A percentile compares a stretch with the other conserved stretches of the same genome.
Conservation (phyloP, 768 basidiomycete genomes). For the Lactarius psammicola region DNA sequence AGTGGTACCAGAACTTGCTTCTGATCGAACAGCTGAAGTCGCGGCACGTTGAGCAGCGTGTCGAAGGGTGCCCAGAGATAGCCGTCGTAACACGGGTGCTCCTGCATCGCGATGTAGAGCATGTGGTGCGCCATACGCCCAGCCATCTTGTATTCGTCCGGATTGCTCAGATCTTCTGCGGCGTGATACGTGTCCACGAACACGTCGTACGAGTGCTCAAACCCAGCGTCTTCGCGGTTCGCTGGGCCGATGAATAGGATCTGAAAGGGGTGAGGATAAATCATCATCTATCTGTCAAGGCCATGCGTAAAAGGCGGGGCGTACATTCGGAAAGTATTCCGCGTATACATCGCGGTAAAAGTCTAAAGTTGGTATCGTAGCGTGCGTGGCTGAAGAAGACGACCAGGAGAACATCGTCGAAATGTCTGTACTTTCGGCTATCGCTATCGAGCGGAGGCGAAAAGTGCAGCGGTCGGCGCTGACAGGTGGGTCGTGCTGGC, state of each 20-base stretch:
- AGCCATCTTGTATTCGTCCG: constrained; percentile 42
- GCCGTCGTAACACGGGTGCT: constrained; percentile 47
- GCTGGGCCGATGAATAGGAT: constrained; percentile 51
- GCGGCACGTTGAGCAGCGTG: constrained; percentile 49
- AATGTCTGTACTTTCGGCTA: constrained; percentile 37
- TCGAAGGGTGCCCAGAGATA: constrained; percentile 56
- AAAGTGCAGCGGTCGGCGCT: constrained; percentile 31
- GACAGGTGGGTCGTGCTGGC: constrained; percentile 24
- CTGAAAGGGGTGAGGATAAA: constrained; percentile 30
- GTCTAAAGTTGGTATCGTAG: constrained; percentile 48
- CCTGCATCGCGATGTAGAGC: constrained; percentile 47
- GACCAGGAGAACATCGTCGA: constrained; percentile 45
- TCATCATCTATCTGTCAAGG: no score
- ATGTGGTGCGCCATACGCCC: constrained; percentile 56
- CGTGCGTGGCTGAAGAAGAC: constrained; percentile 53
- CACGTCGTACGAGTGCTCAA: constrained; percentile 50
- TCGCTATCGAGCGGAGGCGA: constrained; percentile 24
- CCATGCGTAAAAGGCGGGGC: constrained; percentile 19
- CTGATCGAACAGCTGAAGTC: constrained; percentile 47
- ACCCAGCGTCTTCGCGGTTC: constrained; percentile 47
- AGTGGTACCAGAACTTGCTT: constrained; percentile 50
- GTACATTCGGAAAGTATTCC: constrained; percentile 50
- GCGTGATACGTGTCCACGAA: constrained; percentile 48
- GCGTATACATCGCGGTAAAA: constrained; percentile 47
- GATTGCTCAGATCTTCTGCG: constrained; percentile 41